A percentile compares a stretch with the other conserved stretches of the same genome.
Evolutionary conservation across 208 protist genomes (phyloP).

Genomic region (Crithidia brevicula): DNA sequence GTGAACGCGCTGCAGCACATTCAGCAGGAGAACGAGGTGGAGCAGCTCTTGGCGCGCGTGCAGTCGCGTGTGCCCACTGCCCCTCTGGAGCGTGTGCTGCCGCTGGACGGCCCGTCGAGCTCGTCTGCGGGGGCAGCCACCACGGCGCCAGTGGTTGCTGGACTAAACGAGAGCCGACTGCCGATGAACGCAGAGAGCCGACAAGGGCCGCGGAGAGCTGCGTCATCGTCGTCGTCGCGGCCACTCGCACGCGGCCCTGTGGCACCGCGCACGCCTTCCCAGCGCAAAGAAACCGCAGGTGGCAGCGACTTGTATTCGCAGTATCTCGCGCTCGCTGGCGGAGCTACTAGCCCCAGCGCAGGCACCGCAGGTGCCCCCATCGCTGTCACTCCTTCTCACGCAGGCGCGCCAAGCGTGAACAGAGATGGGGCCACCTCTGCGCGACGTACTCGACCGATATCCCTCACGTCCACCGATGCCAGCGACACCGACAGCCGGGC

Average conservation of each 20-base stretch:
- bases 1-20: slow-evolving; percentile 60
- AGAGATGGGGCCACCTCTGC: slow-evolving; percentile 3
- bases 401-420: not conserved
- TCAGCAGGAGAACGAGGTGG: slow-evolving; percentile 53
- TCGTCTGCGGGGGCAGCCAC: not conserved
- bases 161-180: slow-evolving; percentile 42
- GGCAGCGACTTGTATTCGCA: slow-evolving; percentile 39
- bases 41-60: slow-evolving; percentile 47
- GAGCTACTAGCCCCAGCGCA: not conserved
- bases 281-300: not conserved
- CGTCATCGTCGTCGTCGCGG: not conserved
- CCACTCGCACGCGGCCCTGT: not conserved
- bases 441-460: not conserved
- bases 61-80: slow-evolving; percentile 42
- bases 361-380: not conserved
- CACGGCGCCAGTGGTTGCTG: slow-evolving; percentile 12
- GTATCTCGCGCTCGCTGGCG: slow-evolving; percentile 35
- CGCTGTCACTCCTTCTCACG: not conserved
- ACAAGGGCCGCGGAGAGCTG: not conserved
- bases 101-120: slow-evolving; percentile 30
- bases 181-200: not conserved
- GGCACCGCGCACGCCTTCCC: not conserved
- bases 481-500: slow-evolving; percentile 3
- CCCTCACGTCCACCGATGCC: not conserved
- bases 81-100: slow-evolving; percentile 45